These are phyloP conservation scores for Claviceps sp. DNA, from an alignment of 2,329 filamentous ascomycete genomes.

Conservation along the genomic window DNA sequence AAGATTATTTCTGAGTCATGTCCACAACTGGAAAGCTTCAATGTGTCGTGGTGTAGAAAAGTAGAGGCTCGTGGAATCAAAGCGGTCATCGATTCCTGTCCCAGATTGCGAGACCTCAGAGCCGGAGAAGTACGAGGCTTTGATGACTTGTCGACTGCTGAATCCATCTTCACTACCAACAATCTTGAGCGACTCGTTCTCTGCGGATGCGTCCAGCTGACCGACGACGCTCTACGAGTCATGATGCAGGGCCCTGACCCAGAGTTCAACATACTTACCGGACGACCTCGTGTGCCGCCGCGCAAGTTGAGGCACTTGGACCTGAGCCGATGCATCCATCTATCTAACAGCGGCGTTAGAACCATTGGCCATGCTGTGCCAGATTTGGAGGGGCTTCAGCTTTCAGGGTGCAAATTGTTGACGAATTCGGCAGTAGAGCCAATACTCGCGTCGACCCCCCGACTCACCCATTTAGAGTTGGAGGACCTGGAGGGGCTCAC, in stretches of 20 bases:
- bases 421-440: slow-evolving; percentile 60
- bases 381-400: slow-evolving; percentile 66
- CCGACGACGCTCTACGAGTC: slow-evolving; percentile 56
- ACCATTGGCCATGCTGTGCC: slow-evolving; percentile 63
- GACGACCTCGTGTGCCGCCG: slow-evolving; percentile 60
- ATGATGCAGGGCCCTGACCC: slow-evolving; percentile 67
- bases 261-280: slow-evolving; percentile 69
- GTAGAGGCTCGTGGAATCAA: slow-evolving; percentile 67
- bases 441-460: slow-evolving; percentile 61
- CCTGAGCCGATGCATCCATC: slow-evolving; percentile 59
- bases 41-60: slow-evolving; percentile 86
- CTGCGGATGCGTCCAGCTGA: slow-evolving; percentile 66
- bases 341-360: slow-evolving; percentile 63
- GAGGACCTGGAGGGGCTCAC: slow-evolving; percentile 73
- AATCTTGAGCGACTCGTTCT: slow-evolving; percentile 71
- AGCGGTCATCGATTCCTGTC: slow-evolving; percentile 59
- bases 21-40: slow-evolving; percentile 67
- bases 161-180: slow-evolving; percentile 66
- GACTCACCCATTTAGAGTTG: slow-evolving; percentile 74
- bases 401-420: slow-evolving; percentile 64
- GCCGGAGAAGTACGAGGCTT: slow-evolving; percentile 75
- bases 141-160: slow-evolving; percentile 57
- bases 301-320: slow-evolving; percentile 75
- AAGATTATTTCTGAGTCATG: slow-evolving; percentile 75
- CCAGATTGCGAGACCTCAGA: slow-evolving; percentile 62